These are phyloP conservation scores for Pseudogymnoascus sp. DNA, from an alignment of 2,329 filamentous ascomycete species.

Conservation along the genomic window DNA sequence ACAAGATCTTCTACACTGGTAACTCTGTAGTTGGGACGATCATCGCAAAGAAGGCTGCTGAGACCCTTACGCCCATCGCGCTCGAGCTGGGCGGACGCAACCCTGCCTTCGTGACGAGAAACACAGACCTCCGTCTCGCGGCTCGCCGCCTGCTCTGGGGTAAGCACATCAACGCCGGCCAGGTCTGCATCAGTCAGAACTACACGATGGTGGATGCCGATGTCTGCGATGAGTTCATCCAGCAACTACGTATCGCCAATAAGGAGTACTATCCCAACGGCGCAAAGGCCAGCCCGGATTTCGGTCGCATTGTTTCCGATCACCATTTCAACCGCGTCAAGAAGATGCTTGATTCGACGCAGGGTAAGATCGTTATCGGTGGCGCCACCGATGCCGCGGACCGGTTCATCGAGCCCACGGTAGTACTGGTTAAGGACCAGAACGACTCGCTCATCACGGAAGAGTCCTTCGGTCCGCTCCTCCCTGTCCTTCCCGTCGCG, in stretches of 20 bases:
- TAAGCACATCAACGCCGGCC: slow-evolving; percentile 78
- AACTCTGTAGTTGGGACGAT: slow-evolving; percentile 71
- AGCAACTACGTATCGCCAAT: slow-evolving; percentile 61
- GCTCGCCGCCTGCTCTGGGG: slow-evolving; percentile 82
- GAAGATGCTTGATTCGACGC: slow-evolving; percentile 77
- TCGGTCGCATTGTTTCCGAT: slow-evolving; percentile 70
- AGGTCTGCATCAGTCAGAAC: slow-evolving; percentile 89
- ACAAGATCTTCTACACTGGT: slow-evolving; percentile 97
- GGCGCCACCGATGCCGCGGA: slow-evolving; percentile 72
- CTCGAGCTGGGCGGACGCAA: slow-evolving; percentile 89
- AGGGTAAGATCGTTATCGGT: slow-evolving; percentile 79
- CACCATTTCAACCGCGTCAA: slow-evolving; percentile 75
- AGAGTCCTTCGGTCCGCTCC: slow-evolving; percentile 90
- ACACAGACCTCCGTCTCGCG: slow-evolving; percentile 69
- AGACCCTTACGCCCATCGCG: slow-evolving; percentile 76
- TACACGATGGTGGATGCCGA: slow-evolving; percentile 77
- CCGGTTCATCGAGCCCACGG: slow-evolving; percentile 82
- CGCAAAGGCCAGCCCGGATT: slow-evolving; percentile 67
- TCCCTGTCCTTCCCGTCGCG: slow-evolving; percentile 70
- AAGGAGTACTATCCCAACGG: slow-evolving; percentile 79
- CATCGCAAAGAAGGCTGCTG: slow-evolving; percentile 80
- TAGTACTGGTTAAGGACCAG: slow-evolving; percentile 69
- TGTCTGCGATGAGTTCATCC: slow-evolving; percentile 62
- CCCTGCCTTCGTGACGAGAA: slow-evolving; percentile 82
- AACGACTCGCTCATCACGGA: slow-evolving; percentile 72